These are phyloP conservation scores for Myxozyma neotropica DNA, from an alignment of 805 yeast species.

Conservation along the genomic window DNA sequence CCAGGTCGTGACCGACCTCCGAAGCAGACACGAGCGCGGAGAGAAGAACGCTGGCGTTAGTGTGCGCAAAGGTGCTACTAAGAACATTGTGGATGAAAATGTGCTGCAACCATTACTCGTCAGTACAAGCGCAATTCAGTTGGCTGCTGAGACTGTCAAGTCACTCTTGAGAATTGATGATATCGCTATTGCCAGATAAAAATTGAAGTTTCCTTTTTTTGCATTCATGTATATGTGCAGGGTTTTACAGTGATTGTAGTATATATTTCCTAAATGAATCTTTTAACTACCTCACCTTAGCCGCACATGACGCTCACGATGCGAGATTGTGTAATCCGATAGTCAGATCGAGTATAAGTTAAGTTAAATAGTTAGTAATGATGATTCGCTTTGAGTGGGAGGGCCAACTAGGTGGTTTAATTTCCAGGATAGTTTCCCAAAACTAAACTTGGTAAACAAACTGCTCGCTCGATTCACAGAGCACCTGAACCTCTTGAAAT, in stretches of 20 bases:
- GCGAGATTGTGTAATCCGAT: no score
- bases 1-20: slow-evolving; percentile 86
- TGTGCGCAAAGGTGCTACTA: slow-evolving; percentile 89
- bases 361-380: no score
- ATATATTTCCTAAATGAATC: not conserved
- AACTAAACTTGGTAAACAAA: no score
- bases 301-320: no score
- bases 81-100: slow-evolving; percentile 89
- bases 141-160: slow-evolving; percentile 96
- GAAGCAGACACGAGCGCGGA: slow-evolving; percentile 88
- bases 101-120: slow-evolving; percentile 96
- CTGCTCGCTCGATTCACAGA: not conserved
- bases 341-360: no score
- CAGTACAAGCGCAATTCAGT: slow-evolving; percentile 87
- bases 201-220: not conserved
- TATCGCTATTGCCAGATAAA: slow-evolving; percentile 81
- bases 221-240: not conserved
- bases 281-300: no score
- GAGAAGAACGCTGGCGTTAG: slow-evolving; percentile 94
- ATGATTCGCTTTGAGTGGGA: no score
- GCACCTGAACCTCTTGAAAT: not conserved
- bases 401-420: no score
- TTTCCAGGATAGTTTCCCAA: no score
- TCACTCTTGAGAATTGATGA: slow-evolving; percentile 96
- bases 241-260: not conserved